Evolutionary conservation across 768 basidiomycete genomes (phyloP), one percentile per base, ranked within the genome.

Genomic region (Mycena rebaudengoi): DNA sequence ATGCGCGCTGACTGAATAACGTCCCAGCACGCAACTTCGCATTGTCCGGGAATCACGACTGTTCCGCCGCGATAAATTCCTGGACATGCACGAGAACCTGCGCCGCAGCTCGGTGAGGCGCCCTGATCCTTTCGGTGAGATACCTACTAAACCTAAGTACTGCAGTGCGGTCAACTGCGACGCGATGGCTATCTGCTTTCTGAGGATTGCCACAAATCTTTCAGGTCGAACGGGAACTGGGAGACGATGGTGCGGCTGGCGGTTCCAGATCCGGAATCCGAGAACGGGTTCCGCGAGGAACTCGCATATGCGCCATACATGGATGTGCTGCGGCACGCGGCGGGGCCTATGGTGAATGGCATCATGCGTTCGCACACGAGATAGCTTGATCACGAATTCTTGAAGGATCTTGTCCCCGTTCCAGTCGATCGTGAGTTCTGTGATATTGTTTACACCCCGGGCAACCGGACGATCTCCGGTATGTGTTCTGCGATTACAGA

Each of bases 21-120:
- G 20, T 4, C 33, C 4, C n/a, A 49, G 57, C 1, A 58, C 57
- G 2, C 45, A 58, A 23, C 57, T 58, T n/a, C 57, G 57, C 26
- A 23, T 58, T 20, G 46, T 49, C 18, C 57, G 57, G 11, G 57
- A 58, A 49, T 40, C 44, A 12, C 57, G 57, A 5, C 25, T 58
- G 4, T 58, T 39, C 23, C 33, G 25, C 8, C 45, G n/a, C 25
- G 26, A 48, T 8, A 23, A 14, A 10, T 58, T 30, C 11, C 23
- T 40, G 5, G 12, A 28, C 3, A 48, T 7, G 45, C 57, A 58
- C 25, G 23, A 58, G 12, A 7, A 14, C 1, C 18, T 58, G 10
- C 45, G 57, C 0, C 21, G 40, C 4, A 39, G 5, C 11, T 58
- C 57, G 5, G 57, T 58, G 13, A 12, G 57, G 16, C 39, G 20